phyloP scores from a whole-genome alignment of 805 yeast species.

The Maudiozyma bulderi region DNA sequence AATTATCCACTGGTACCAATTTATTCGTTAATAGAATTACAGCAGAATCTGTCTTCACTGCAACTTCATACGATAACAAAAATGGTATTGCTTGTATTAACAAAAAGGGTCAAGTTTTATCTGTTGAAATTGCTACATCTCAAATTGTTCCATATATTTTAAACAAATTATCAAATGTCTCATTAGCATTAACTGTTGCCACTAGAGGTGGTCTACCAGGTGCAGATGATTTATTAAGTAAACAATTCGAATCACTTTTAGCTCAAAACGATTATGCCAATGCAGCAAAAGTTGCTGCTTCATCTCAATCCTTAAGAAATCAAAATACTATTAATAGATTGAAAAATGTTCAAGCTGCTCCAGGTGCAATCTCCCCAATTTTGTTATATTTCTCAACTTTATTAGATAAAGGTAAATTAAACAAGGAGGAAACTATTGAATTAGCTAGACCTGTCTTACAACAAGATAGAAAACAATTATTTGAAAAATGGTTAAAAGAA shows the following conservation, averaged over 20 bases:
- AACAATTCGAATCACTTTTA: slow-evolving; percentile 82
- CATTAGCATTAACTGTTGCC: slow-evolving; percentile 78
- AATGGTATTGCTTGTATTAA: slow-evolving; percentile 89
- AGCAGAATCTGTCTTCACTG: slow-evolving; percentile 90
- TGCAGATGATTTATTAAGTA: slow-evolving; percentile 83
- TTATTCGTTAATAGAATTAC: slow-evolving; percentile 94
- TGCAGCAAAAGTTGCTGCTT: slow-evolving; percentile 96
- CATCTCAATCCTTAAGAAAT: slow-evolving; percentile 86
- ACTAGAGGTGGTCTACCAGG: slow-evolving; percentile 96
- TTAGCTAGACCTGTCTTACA: slow-evolving; percentile 91
- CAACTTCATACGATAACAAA: slow-evolving; percentile 57
- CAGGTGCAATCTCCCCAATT: slow-evolving; percentile 91
- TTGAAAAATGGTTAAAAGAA: slow-evolving; percentile 94
- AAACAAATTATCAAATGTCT: slow-evolving; percentile 75
- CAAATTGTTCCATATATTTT: slow-evolving; percentile 84
- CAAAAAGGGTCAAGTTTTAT: slow-evolving; percentile 88
- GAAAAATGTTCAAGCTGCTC: slow-evolving; percentile 81
- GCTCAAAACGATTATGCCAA: slow-evolving; percentile 77
- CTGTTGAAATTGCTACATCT: slow-evolving; percentile 79
- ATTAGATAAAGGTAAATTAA: slow-evolving; percentile 85
- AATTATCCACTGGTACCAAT: slow-evolving; percentile 83
- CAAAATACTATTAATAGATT: slow-evolving; percentile 89
- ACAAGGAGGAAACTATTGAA: slow-evolving; percentile 88
- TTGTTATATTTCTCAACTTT: slow-evolving; percentile 85
- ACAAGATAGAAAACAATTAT: slow-evolving; percentile 85